Evolutionary conservation across 1,139 yeast species (phyloP), one percentile per base, ranked within the genome.

Genomic region (Pichia sp.): DNA sequence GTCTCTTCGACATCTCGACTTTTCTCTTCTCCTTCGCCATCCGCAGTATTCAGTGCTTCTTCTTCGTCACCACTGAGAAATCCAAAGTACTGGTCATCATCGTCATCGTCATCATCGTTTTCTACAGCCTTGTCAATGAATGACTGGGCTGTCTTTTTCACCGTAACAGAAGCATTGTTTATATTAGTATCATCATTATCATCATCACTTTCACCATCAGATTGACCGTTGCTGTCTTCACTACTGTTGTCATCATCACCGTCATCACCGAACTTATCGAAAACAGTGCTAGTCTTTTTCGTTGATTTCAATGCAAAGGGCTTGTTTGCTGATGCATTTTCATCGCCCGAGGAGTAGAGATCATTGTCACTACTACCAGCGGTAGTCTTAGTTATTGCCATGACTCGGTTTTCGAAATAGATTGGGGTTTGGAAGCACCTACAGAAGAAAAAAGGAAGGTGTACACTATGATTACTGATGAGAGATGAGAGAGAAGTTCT

Each of bases 61-160:
- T 29, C 42, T 15, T 37, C 42, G n/a, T 38, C 46, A 12, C 33
- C 30, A 24, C 38, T 40, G 16, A 29, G 23, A 22, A 34, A 40
- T 4, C 44, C 44, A 29, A 38, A 40, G 20, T 35, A 40, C 26
- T 37, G 44, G 9, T 32, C 37, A 22, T 39, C 44, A 14, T 39
- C 46, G 9, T 45, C 45, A 12, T 40, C 44, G 8, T 42, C 45
- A n/a, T 37, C 39, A 13, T 41, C 34, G 3, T 31, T 22, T 22
- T 36, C 27, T 24, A 34, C 35, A 22, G 41, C 37, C 11, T 29
- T 24, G 2, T 27, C 33, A 13, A 14, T 29, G 13, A 16, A 9
- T 13, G 4, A 10, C 8, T 12, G 12, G 14, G 14, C 12, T 24
- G 20, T 27, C 22, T n/a, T 33, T 29, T 2, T 9, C 18, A n/a